These are phyloP conservation scores for Ilyonectria destructans DNA, from an alignment of 2,329 filamentous ascomycete species.

Conservation along the genomic window DNA sequence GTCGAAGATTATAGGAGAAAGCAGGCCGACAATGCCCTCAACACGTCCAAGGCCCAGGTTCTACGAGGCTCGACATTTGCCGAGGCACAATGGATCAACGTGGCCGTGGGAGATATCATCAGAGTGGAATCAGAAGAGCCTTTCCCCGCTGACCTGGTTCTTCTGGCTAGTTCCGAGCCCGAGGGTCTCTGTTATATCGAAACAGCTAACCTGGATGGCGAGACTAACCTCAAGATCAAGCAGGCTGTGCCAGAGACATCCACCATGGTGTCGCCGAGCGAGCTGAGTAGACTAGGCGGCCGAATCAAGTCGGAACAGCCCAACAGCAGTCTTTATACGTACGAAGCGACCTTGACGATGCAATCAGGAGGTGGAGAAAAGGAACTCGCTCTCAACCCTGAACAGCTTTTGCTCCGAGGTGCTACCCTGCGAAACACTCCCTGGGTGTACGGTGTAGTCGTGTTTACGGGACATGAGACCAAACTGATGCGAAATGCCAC, in stretches of 20 bases:
- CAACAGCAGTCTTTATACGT: slow-evolving; percentile 98
- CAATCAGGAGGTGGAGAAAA: slow-evolving; percentile 93
- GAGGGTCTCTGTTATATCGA: slow-evolving; percentile 99
- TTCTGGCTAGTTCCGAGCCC: slow-evolving; percentile 95
- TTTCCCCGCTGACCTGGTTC: slow-evolving; percentile 93
- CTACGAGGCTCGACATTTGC: slow-evolving; percentile 88
- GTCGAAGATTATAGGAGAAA: slow-evolving; percentile 95
- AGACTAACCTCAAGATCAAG: slow-evolving; percentile 99
- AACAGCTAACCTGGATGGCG: slow-evolving; percentile 96
- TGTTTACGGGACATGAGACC: slow-evolving; percentile 95
- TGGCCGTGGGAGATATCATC: slow-evolving; percentile 92
- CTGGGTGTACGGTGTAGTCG: slow-evolving; percentile 96
- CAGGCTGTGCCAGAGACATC: slow-evolving; percentile 95
- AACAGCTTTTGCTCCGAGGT: slow-evolving; percentile 93
- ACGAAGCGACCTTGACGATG: slow-evolving; percentile 96
- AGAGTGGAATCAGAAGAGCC: slow-evolving; percentile 95
- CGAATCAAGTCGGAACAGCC: slow-evolving; percentile 95
- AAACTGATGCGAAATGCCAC: slow-evolving; percentile 99
- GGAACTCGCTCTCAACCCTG: slow-evolving; percentile 89
- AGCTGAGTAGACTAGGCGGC: slow-evolving; percentile 88
- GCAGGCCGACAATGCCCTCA: slow-evolving; percentile 87
- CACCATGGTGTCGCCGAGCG: slow-evolving; percentile 86
- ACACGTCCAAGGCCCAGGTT: slow-evolving; percentile 88
- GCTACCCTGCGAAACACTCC: slow-evolving; percentile 96
- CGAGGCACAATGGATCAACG: slow-evolving; percentile 93